A percentile compares a stretch with the other conserved stretches of the same genome.
These are phyloP conservation scores for Colletotrichum magnum DNA, from an alignment of 2,329 filamentous ascomycete genomes.

Conservation along the genomic window DNA sequence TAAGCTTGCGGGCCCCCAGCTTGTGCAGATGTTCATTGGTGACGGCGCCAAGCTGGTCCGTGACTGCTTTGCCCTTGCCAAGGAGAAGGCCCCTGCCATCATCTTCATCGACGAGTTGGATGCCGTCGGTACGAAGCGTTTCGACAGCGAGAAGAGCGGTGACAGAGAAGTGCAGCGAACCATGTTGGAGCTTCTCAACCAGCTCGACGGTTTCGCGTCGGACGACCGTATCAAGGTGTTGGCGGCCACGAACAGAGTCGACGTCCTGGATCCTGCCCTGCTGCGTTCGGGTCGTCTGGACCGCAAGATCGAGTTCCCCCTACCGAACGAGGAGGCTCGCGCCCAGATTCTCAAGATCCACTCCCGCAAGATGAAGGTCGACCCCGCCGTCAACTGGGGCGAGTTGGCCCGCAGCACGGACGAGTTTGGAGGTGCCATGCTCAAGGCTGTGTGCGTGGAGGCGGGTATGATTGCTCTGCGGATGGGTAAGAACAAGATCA, in stretches of 20 bases:
- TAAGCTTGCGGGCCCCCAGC: conserved; percentile 96
- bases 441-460: conserved; percentile 99
- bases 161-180: conserved; percentile 98
- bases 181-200: conserved; percentile 98
- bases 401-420: conserved; percentile 97
- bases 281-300: conserved; percentile 93
- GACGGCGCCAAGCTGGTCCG: conserved; percentile 98
- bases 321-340: conserved; percentile 97
- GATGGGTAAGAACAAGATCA: conserved; percentile 95
- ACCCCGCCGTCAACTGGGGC: conserved; percentile 93
- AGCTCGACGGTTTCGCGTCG: conserved; percentile 97
- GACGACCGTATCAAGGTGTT: conserved; percentile 98
- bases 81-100: conserved; percentile 98
- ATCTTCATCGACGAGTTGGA: conserved; percentile 99
- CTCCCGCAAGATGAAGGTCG: conserved; percentile 97
- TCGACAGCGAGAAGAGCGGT: conserved; percentile 98
- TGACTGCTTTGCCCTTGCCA: conserved; percentile 96
- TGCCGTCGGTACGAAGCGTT: conserved; percentile 98
- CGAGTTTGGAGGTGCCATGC: conserved; percentile 96
- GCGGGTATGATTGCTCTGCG: conserved; percentile 98
- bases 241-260: conserved; percentile 93
- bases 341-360: conserved; percentile 98
- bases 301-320: conserved; percentile 97
- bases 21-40: conserved; percentile 99
- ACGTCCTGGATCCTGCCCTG: conserved; percentile 92